Evolutionary conservation across 305 asterid genomes (phyloP).

Genomic region (Fraxinus latifolia): DNA sequence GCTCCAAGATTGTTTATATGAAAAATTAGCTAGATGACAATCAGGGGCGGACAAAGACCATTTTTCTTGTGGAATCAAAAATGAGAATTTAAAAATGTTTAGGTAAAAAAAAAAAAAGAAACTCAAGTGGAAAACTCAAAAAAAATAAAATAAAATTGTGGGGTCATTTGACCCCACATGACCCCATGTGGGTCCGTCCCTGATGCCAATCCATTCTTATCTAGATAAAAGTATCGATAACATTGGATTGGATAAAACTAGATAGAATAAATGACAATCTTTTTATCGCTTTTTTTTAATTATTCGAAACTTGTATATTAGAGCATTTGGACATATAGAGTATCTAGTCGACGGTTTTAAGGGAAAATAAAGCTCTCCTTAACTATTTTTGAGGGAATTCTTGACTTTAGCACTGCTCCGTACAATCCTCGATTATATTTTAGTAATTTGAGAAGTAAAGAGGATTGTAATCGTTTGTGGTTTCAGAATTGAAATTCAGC

Average conservation of each 20-base stretch:
- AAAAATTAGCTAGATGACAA: conserved; percentile 1
- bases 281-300: no score
- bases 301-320: background rate
- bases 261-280: background rate
- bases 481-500: background rate
- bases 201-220: background rate
- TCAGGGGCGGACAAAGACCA: background rate
- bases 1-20: background rate
- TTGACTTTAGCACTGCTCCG: background rate
- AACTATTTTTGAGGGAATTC: background rate
- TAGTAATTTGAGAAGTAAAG: background rate
- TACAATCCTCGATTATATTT: background rate
- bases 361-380: background rate
- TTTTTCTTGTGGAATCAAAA: no score
- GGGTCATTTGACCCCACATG: no score
- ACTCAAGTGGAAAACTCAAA: no score
- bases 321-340: background rate
- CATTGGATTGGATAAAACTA: background rate
- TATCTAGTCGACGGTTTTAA: background rate
- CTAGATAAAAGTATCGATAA: background rate
- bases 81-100: no score
- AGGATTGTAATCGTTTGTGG: background rate
- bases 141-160: no score
- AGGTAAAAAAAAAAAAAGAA: no score
- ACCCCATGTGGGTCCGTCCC: no score